Percentiles rank a stretch among this genome's conserved stretches.
Evolutionary conservation across 2,329 filamentous ascomycete species (phyloP).

Genomic region (Sclerotinia minor): DNA sequence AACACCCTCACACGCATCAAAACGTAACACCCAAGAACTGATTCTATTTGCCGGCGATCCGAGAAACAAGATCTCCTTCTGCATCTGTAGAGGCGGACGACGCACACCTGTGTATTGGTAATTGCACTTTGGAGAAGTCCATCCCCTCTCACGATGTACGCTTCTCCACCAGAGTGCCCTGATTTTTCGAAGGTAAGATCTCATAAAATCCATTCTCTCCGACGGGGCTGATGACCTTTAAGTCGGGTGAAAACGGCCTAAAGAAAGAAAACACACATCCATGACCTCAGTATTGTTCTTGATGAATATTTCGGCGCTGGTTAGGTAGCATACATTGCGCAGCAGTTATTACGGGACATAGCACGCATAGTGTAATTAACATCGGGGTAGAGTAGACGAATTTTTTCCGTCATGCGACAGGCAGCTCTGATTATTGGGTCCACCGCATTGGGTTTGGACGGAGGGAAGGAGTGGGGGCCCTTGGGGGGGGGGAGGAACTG

Average conservation of each 20-base stretch:
- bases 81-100: background rate
- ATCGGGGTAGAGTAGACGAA: background rate
- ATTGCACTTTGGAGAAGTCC: background rate
- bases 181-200: background rate
- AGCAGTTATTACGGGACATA: background rate
- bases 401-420: background rate
- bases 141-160: background rate
- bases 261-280: background rate
- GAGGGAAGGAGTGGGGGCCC: background rate
- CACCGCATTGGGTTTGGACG: background rate
- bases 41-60: background rate
- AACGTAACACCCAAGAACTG: slow-evolving; percentile 7
- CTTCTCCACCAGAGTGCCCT: slow-evolving; percentile 13
- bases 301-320: slow-evolving; percentile 6
- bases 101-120: background rate
- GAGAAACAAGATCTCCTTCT: background rate
- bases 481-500: no score
- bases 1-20: background rate
- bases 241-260: background rate
- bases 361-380: slow-evolving; percentile 9
- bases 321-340: background rate
- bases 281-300: background rate
- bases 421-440: background rate
- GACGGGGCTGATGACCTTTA: background rate
- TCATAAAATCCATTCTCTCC: background rate